A percentile compares a stretch with the other conserved stretches of the same genome.
phyloP scores from a whole-genome alignment of 805 yeast genomes.

The Yarrowia deformans region DNA sequence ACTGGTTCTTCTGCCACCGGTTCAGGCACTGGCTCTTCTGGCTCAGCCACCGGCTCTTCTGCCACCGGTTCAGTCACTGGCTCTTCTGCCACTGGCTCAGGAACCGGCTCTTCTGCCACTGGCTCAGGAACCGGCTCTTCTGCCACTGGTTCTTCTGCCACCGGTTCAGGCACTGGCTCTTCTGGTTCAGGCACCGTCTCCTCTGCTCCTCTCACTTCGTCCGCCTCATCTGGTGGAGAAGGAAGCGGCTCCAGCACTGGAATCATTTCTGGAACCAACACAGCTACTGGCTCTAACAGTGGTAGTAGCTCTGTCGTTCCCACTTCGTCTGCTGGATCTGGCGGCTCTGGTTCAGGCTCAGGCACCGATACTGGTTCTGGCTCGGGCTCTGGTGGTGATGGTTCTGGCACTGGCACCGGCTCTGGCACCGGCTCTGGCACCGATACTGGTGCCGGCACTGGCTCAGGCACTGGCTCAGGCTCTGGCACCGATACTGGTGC shows the following conservation, averaged over 20 bases:
- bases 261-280: neutral
- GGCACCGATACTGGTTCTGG: neutral
- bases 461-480: neutral
- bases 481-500: neutral
- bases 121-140: neutral
- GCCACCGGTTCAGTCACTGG: neutral
- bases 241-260: neutral
- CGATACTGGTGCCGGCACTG: too few relatives aligned
- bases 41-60: neutral
- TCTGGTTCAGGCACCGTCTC: neutral
- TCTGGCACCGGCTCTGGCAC: neutral
- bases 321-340: too few relatives aligned
- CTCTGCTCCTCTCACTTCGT: neutral
- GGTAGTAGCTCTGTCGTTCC: neutral
- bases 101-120: neutral
- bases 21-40: neutral
- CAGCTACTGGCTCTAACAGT: neutral
- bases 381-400: neutral
- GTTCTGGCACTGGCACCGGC: neutral
- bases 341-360: neutral
- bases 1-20: neutral
- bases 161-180: neutral
- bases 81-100: neutral
- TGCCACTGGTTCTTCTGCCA: neutral
- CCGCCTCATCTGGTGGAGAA: neutral